Conservation (phyloP, 2,329 filamentous ascomycete species). For the Penicillium sp. region DNA sequence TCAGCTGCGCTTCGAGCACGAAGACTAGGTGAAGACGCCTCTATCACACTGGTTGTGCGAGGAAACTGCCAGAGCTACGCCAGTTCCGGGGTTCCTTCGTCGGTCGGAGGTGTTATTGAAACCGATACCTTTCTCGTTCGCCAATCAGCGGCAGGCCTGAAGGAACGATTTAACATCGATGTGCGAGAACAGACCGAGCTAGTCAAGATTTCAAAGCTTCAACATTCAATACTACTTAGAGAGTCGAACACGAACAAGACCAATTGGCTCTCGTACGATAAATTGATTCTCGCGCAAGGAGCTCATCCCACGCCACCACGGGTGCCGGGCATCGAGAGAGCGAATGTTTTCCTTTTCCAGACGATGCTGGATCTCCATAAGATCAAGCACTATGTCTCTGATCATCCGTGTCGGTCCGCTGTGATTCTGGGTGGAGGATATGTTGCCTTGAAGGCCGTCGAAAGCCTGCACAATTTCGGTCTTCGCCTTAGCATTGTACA, state of each 20-base stretch:
- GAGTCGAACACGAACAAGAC: background rate
- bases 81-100: background rate
- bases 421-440: background rate
- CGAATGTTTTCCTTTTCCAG: background rate
- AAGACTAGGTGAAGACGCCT: background rate
- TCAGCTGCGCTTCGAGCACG: background rate
- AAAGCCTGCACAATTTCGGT: background rate
- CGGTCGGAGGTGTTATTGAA: background rate
- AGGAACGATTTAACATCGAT: background rate
- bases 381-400: background rate
- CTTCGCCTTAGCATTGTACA: background rate
- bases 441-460: background rate
- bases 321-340: background rate
- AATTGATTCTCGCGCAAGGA: background rate
- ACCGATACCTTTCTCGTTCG: background rate
- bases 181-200: background rate
- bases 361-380: background rate
- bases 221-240: background rate
- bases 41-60: background rate
- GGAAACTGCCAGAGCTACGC: background rate
- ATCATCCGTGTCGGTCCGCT: background rate
- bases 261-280: background rate
- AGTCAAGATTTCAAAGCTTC: background rate
- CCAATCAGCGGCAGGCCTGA: background rate
- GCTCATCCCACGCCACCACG: background rate